A percentile compares a stretch with the other conserved stretches of the same genome.
phyloP scores from a whole-genome alignment of 768 basidiomycete genomes.

The Rickenella mellea region DNA sequence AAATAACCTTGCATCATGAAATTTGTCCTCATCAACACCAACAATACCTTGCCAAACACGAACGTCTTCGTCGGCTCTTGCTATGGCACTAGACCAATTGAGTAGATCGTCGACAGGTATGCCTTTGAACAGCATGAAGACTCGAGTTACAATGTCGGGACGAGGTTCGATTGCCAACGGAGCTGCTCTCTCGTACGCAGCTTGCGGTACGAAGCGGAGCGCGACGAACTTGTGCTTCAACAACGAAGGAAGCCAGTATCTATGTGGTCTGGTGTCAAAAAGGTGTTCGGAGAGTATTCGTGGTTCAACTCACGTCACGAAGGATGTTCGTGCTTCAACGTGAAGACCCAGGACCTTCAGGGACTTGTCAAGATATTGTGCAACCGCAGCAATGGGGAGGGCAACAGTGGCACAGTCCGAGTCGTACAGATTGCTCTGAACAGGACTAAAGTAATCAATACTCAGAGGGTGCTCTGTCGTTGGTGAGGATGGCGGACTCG shows the following conservation, averaged over 20 bases:
- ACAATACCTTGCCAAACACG: conserved; percentile 24
- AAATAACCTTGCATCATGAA: conserved; percentile 21
- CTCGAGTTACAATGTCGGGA: conserved; percentile 33
- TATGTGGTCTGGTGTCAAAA: conserved; percentile 6
- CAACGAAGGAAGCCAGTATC: conserved; percentile 36
- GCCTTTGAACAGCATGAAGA: conserved; percentile 40
- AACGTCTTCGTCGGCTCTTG: conserved; percentile 14
- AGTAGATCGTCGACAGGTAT: conserved; percentile 14
- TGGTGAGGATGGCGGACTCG: not conserved
- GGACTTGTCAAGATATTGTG: conserved; percentile 26
- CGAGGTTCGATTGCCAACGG: conserved; percentile 26
- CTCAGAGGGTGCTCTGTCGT: not conserved
- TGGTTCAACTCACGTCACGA: conserved; percentile 28
- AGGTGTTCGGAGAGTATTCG: not conserved
- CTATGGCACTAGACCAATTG: conserved; percentile 18
- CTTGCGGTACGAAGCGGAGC: conserved; percentile 36
- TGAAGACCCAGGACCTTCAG: conserved; percentile 26
- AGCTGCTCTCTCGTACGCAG: conserved; percentile 30
- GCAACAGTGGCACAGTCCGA: conserved; percentile 17
- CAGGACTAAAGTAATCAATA: conserved; percentile 3
- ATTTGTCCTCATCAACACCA: conserved; percentile 20
- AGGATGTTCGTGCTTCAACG: conserved; percentile 33
- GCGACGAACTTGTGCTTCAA: conserved; percentile 29
- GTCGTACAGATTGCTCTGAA: conserved; percentile 11
- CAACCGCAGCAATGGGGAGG: conserved; percentile 18